These are phyloP conservation scores for Raphanus hybrid DNA, from an alignment of 441 rosid genomes.

Conservation along the genomic window DNA sequence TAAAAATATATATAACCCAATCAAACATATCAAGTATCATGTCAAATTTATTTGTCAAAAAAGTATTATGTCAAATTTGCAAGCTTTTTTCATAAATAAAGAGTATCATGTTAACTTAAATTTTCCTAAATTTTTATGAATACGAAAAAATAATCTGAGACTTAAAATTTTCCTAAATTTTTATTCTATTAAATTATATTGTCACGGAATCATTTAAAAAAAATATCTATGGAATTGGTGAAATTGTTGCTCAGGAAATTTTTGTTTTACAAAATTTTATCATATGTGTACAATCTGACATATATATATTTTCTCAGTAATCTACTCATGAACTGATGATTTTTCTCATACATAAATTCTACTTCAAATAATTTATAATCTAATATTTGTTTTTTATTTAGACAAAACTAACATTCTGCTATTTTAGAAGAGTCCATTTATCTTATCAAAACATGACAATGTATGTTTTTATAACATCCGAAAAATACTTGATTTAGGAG, in stretches of 20 bases:
- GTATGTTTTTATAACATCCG: too few species aligned
- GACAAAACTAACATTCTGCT: too few species aligned
- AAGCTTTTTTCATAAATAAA: too few species aligned
- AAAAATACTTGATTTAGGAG: too few species aligned
- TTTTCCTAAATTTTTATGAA: background rate
- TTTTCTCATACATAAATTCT: background rate
- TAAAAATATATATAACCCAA: background rate
- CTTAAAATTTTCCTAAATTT: too few species aligned
- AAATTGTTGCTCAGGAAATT: too few species aligned
- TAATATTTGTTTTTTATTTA: too few species aligned
- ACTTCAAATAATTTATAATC: background rate
- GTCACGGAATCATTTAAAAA: too few species aligned
- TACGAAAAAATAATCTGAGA: background rate
- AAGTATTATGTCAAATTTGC: too few species aligned
- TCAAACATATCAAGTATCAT: background rate
- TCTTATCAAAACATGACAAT: too few species aligned
- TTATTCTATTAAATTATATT: too few species aligned
- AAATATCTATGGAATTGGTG: background rate
- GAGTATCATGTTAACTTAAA: background rate
- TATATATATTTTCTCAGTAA: background rate
- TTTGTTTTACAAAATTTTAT: background rate
- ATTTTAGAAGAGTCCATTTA: too few species aligned
- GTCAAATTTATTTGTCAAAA: background rate
- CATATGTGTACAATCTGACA: background rate
- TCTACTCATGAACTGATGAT: background rate